Percentiles rank a stretch among this genome's conserved stretches.
Conservation (phyloP, 2,329 filamentous ascomycete genomes). For the Ascochyta koolunga region DNA sequence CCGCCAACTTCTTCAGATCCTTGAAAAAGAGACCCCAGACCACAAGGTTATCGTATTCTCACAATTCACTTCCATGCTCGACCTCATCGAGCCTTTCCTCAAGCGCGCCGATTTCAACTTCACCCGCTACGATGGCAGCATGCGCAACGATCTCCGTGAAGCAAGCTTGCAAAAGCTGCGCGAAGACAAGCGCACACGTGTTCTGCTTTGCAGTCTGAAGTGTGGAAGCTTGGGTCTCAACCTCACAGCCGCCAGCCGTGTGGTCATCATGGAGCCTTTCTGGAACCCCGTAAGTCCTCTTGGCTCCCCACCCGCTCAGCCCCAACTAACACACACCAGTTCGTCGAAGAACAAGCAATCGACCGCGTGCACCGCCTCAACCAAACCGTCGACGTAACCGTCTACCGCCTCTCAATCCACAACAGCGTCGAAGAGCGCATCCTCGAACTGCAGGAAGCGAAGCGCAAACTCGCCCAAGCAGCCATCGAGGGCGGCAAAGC, state of each 20-base stretch:
- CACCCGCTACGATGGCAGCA: constrained; percentile 91
- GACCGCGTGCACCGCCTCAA: constrained; percentile 98
- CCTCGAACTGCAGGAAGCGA: constrained; percentile 91
- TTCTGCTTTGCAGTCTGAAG: constrained; percentile 91
- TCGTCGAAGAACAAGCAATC: constrained; percentile 98
- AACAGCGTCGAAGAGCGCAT: constrained; percentile 93
- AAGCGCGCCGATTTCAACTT: constrained; percentile 74
- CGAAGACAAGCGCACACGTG: constrained; percentile 74
- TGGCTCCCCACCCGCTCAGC: not conserved
- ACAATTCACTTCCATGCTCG: constrained; percentile 97
- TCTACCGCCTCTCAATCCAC: constrained; percentile 90
- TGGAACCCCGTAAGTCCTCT: constrained; percentile 81
- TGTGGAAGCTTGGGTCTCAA: constrained; percentile 94
- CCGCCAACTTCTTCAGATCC: constrained; percentile 78
- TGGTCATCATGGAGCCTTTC: constrained; percentile 95
- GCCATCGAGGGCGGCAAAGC: constrained; percentile 85
- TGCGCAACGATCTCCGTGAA: constrained; percentile 92
- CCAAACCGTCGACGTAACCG: constrained; percentile 90
- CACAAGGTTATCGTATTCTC: constrained; percentile 99
- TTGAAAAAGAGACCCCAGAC: constrained; percentile 75
- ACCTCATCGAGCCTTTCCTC: constrained; percentile 93
- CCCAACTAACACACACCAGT: constrained; percentile 56
- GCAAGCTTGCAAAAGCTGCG: constrained; percentile 79
- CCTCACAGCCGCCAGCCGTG: constrained; percentile 88
- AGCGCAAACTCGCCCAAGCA: constrained; percentile 86